These are phyloP conservation scores for Neolentinus lepideus DNA, from an alignment of 1,284 basidiomycete species.

Conservation along the genomic window DNA sequence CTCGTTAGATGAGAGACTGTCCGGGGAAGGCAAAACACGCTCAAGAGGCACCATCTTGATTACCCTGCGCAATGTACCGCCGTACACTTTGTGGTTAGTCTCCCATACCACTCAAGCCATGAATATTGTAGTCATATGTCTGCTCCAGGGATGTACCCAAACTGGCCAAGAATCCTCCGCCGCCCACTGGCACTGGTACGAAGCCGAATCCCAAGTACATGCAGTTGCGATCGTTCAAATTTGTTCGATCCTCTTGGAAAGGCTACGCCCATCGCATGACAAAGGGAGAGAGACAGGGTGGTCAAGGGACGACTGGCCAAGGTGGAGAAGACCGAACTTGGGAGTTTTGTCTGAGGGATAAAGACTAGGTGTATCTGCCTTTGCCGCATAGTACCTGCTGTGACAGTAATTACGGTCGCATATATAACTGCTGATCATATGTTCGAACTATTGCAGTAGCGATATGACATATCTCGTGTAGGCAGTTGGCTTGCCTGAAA, in stretches of 20 bases:
- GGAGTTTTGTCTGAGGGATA: slow-evolving; percentile 58
- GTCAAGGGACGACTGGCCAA: slow-evolving; percentile 57
- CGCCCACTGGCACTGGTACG: slow-evolving; percentile 33
- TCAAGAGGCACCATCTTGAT: slow-evolving; percentile 70
- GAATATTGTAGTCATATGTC: too few species aligned
- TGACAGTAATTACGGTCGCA: too few species aligned
- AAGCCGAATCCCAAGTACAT: slow-evolving; percentile 62
- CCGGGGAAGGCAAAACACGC: slow-evolving; percentile 7
- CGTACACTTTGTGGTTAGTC: slow-evolving; percentile 85
- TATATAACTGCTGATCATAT: too few species aligned
- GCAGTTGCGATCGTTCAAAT: slow-evolving; percentile 78
- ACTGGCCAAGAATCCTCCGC: slow-evolving; percentile 71
- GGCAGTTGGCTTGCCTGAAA: too few species aligned
- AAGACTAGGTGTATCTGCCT: too few species aligned
- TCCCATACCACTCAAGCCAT: too few species aligned
- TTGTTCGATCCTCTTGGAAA: slow-evolving; percentile 65
- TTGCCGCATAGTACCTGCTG: too few species aligned
- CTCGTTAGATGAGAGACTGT: slow-evolving; percentile 16
- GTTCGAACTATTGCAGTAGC: too few species aligned
- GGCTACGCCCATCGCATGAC: slow-evolving; percentile 93
- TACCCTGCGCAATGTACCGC: slow-evolving; percentile 81
- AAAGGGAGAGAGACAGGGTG: slow-evolving; percentile 68
- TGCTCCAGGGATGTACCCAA: slow-evolving; percentile 68
- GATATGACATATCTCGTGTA: too few species aligned
- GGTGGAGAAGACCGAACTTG: slow-evolving; percentile 75